Evolutionary conservation across 306 rosid species (phyloP), one percentile per base, ranked within the genome.

Genomic region (Clitoria ternatea): DNA sequence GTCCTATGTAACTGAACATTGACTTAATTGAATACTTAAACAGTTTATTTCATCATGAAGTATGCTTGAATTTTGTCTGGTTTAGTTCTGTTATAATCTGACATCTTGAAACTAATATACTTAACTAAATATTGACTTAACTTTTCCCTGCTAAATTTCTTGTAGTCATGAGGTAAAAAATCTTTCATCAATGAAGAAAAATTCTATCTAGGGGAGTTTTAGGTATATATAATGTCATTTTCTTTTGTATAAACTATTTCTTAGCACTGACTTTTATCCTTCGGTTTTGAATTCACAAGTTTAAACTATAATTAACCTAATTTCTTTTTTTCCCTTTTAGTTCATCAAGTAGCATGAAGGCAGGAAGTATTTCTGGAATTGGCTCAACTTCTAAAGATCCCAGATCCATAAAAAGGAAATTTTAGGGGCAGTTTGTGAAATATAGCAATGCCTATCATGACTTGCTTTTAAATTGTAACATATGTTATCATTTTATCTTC

Each of bases 121-220:
- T 24, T 22, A 9, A 66, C 24, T 3, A 61, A 72, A 49, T 69
- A 15, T 52, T 76, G 75, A 68, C 75, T 52, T 59, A 13, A 36
- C n/a, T 15, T 68, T 26, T 6, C 55, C 13, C 49, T 35, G 66
- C 49, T 48, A 2, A 42, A 39, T 56, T 77, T 77, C 29, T 45
- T 52, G 47, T 87, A 92, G 97, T 52, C 79, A 69, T 2, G 97
- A 88, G 81, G 88, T 90, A 47, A 86, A 83, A 74, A 92, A 92
- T 80, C 80, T 85, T 24, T 85, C 89, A 61, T 92, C 89, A 23
- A 79, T 88, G 92, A 90, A 78, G 84, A 92, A 49, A 63, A 86
- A 64, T 19, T 68, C 87, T 0, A 52, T 83, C 61, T 85, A 75
- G 70, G 78, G 79, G 76, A 73, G 54, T 67, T 40, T 5, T 14